These are phyloP conservation scores for Microcos paniculata DNA, from an alignment of 345 rosid genomes.

Conservation along the genomic window DNA sequence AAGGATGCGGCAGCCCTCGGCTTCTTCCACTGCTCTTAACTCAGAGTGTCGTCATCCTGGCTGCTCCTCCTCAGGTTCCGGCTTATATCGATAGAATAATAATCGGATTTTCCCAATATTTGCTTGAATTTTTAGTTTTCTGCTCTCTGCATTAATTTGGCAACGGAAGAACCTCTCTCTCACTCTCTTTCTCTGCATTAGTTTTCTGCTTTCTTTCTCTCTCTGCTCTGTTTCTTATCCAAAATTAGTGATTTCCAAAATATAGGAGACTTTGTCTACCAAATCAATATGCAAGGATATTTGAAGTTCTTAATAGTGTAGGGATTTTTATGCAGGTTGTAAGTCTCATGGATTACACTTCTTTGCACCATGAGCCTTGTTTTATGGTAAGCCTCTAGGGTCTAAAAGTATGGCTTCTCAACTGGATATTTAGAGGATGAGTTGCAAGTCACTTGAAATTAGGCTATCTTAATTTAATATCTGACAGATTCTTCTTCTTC, in stretches of 20 bases:
- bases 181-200: too few species aligned
- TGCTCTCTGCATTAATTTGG: too few species aligned
- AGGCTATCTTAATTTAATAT: conserved; percentile 5
- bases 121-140: neutral
- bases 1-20: conserved; percentile 84
- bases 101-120: neutral
- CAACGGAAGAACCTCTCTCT: too few species aligned
- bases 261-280: neutral
- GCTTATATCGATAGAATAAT: conserved; percentile 37
- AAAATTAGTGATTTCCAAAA: neutral
- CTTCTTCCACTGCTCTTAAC: conserved; percentile 65
- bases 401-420: neutral
- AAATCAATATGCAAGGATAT: neutral
- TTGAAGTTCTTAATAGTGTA: neutral
- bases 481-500: neutral
- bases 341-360: neutral
- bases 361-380: conserved; percentile 6
- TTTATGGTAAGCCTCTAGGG: neutral
- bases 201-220: neutral
- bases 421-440: neutral
- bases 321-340: neutral
- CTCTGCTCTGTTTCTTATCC: neutral
- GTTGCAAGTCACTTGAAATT: neutral
- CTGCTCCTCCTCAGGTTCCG: conserved; percentile 25
- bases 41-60: conserved; percentile 67